Evolutionary conservation across 176 grass and related monocot genomes (phyloP).

Genomic region (Tuctoria greenei): DNA sequence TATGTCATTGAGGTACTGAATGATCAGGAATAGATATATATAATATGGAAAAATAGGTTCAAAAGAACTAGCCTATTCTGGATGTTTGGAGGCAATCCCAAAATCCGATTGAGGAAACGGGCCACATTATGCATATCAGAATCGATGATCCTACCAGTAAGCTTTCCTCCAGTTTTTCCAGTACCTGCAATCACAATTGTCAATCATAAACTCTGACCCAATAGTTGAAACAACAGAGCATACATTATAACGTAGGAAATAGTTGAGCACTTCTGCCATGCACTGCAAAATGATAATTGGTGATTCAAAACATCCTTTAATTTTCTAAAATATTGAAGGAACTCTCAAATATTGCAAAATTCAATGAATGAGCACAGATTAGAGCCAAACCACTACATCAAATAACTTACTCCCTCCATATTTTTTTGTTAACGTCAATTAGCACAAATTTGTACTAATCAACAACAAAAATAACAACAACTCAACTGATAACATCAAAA

Average conservation of each 20-base stretch:
- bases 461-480: too few relatives aligned
- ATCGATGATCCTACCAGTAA: constrained; percentile 85
- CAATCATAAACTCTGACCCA: constrained; percentile 4
- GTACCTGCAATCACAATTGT: constrained; percentile 45
- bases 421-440: too few relatives aligned
- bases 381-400: background rate
- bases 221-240: constrained; percentile 15
- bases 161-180: constrained; percentile 71
- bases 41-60: constrained; percentile 13
- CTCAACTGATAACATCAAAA: too few relatives aligned
- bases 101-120: constrained; percentile 91
- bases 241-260: background rate
- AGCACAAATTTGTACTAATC: too few relatives aligned
- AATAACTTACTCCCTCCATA: too few relatives aligned
- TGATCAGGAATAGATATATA: constrained; percentile 2
- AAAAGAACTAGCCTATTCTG: constrained; percentile 68
- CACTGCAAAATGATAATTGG: background rate
- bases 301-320: background rate
- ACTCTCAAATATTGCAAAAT: too few relatives aligned
- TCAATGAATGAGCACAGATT: background rate
- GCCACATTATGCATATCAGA: constrained; percentile 89
- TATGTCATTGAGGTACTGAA: constrained; percentile 1
- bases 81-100: constrained; percentile 85
- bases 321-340: background rate
- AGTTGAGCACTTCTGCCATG: too few relatives aligned